Evolutionary conservation across 768 basidiomycete species (phyloP), one percentile per base, ranked within the genome.

Genomic region (Daedalea quercina): DNA sequence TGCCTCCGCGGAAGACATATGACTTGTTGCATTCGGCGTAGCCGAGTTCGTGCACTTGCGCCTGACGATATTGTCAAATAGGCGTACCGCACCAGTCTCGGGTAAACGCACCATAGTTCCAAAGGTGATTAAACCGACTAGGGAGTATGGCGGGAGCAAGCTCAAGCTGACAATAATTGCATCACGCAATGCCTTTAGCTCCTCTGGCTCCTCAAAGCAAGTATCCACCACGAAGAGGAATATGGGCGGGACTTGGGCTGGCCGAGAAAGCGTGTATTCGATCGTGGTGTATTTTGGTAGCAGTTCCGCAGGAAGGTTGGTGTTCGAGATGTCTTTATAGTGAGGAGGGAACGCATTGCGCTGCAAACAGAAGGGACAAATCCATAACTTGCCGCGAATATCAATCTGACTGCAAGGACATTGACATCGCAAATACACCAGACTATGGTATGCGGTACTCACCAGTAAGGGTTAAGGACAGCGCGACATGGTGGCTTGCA

Each of bases 241-340:
- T 69, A 98, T 81, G 48, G 96, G 95, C 3, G 95, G 94, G 43
- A 95, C 86, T 63, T 87, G 91, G 12, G 85, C 91, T 1, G 91
- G 86, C 56, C 95, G 83, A 23, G 87, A 78, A 44, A 98, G 87
- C n/a, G 95, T 98, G 74, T 99, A 99, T 72, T 99, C 96, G 71
- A 99, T 96, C 8, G 96, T 99, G 28, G 96, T 98, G 77, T 97
- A 98, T 72, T 96, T 94, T 65, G 95, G 94, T 35, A 98, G 71
- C 26, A 99, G 80, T 68, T 99, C 96, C 13, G 94, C 88, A 47
- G 96, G 96, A 19, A 98, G 80, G 70, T 98, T 98, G 59, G 90
- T 94, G 70, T 87, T 88, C 44, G 94, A 93, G 59, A 99, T 95
- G 67, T 98, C 95, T 73, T 96, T 95, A 79, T 99, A 99, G 69